These are phyloP conservation scores for Candida frijolesensis DNA, from an alignment of 1,139 yeast genomes.

Conservation along the genomic window DNA sequence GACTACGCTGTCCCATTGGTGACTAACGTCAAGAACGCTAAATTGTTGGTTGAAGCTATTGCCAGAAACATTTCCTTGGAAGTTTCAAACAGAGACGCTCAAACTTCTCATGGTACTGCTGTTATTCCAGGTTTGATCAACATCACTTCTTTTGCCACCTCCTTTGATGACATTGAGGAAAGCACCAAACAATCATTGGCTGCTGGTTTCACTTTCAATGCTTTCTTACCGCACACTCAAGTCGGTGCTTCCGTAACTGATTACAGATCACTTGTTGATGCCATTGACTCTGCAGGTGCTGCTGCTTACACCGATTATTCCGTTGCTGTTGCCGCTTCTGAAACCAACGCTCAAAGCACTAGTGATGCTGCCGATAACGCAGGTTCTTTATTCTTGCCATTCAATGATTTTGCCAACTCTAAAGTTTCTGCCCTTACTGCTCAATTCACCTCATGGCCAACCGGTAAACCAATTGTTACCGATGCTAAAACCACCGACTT, in stretches of 20 bases:
- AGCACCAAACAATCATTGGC: constrained; percentile 73
- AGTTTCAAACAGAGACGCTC: constrained; percentile 81
- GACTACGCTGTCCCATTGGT: constrained; percentile 97
- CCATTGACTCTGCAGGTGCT: constrained; percentile 57
- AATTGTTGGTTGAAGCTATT: constrained; percentile 90
- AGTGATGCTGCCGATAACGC: constrained; percentile 67
- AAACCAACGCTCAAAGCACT: constrained; percentile 62
- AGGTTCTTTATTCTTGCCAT: constrained; percentile 80
- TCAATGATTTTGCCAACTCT: constrained; percentile 68
- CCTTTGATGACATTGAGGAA: constrained; percentile 62
- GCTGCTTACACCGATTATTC: constrained; percentile 82
- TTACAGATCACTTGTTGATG: constrained; percentile 63
- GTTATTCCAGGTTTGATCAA: constrained; percentile 87
- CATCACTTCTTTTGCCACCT: constrained; percentile 77
- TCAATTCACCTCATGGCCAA: constrained; percentile 85
- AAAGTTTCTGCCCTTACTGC: constrained; percentile 77
- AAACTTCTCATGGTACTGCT: constrained; percentile 83
- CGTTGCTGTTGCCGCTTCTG: constrained; percentile 81
- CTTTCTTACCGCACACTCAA: constrained; percentile 73
- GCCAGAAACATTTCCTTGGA: constrained; percentile 70
- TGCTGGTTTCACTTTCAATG: constrained; percentile 87
- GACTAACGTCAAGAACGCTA: constrained; percentile 97
- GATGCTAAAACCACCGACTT: constrained; percentile 92
- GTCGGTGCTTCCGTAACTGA: constrained; percentile 61
- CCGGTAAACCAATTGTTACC: constrained; percentile 79